phyloP scores from a whole-genome alignment of 2,329 filamentous ascomycete genomes.

The Simplicillium sp. region DNA sequence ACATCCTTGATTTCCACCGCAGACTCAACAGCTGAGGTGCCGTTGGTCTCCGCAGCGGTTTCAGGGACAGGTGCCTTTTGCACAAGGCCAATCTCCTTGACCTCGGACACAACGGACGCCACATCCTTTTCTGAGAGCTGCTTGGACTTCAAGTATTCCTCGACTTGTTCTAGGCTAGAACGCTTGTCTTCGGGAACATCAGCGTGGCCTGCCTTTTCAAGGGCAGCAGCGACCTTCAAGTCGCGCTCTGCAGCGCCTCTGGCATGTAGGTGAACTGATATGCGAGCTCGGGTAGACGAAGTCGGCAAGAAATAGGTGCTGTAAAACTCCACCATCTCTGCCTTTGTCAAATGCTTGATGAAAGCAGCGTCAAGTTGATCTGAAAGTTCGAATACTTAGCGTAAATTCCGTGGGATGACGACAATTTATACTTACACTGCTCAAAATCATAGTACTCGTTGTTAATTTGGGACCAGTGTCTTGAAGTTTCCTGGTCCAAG shows the following conservation, averaged over 20 bases:
- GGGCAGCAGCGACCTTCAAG: conserved; percentile 30
- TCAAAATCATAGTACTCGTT: conserved; percentile 87
- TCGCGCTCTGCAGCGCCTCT: conserved; percentile 45
- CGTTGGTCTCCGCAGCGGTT: conserved; percentile 30
- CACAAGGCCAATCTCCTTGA: conserved; percentile 33
- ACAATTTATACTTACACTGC: conserved; percentile 49
- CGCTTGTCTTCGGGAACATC: conserved; percentile 29
- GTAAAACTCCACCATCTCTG: conserved; percentile 74
- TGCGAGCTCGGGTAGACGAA: conserved; percentile 67
- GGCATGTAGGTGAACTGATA: conserved; percentile 75
- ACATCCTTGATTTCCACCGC: conserved; percentile 66
- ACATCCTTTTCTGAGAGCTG: conserved; percentile 40
- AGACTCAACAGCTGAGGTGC: conserved; percentile 25
- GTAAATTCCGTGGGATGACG: neutral
- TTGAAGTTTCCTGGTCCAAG: conserved; percentile 69
- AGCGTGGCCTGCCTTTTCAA: conserved; percentile 24
- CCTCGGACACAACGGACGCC: conserved; percentile 33
- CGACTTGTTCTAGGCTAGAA: conserved; percentile 40
- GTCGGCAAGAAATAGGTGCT: conserved; percentile 63
- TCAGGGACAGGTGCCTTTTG: conserved; percentile 23
- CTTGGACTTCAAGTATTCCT: conserved; percentile 37
- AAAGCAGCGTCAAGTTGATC: conserved; percentile 67
- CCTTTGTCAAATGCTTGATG: conserved; percentile 66
- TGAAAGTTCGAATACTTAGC: conserved; percentile 19
- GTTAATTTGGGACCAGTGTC: conserved; percentile 78